These are phyloP conservation scores for Ambrosia trifida DNA, from an alignment of 129 eudicot genomes.

Conservation along the genomic window DNA sequence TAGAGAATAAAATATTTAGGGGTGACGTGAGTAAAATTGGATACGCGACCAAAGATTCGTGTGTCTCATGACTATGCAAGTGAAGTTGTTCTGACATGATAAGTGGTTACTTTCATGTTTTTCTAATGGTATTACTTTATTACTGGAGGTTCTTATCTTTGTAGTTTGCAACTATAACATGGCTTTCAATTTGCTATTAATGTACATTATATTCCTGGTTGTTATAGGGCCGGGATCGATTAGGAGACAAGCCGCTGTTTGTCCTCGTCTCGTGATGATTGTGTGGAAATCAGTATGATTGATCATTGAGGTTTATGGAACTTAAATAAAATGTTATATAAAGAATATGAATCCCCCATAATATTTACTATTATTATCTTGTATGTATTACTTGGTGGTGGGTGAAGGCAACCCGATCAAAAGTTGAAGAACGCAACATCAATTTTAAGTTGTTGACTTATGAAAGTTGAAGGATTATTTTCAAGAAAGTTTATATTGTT, in stretches of 20 bases:
- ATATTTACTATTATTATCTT: background rate
- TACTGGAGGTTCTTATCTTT: background rate
- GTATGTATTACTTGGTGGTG: background rate
- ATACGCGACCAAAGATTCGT: background rate
- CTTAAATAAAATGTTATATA: conserved; percentile 18
- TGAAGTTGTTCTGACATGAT: background rate
- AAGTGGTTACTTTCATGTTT: background rate
- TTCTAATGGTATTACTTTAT: background rate
- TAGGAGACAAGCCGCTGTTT: conserved; percentile 80
- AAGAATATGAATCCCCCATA: background rate
- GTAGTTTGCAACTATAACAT: conserved; percentile 8
- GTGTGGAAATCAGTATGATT: conserved; percentile 12
- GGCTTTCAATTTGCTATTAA: background rate
- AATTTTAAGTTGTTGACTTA: background rate
- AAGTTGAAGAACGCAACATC: conserved; percentile 1
- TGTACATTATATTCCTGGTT: conserved; percentile 8
- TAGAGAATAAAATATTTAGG: background rate
- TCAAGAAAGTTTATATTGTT: too few relatives aligned
- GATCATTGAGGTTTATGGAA: conserved; percentile 19
- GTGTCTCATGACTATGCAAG: background rate
- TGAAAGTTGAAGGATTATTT: background rate
- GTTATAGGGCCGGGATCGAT: conserved; percentile 75
- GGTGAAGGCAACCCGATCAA: background rate
- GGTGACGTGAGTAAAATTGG: background rate
- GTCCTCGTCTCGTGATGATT: conserved; percentile 47